Base-by-base conservation (phyloP, 371 early-diverging fungal species). In the Rhizopus stolonifer region DNA sequence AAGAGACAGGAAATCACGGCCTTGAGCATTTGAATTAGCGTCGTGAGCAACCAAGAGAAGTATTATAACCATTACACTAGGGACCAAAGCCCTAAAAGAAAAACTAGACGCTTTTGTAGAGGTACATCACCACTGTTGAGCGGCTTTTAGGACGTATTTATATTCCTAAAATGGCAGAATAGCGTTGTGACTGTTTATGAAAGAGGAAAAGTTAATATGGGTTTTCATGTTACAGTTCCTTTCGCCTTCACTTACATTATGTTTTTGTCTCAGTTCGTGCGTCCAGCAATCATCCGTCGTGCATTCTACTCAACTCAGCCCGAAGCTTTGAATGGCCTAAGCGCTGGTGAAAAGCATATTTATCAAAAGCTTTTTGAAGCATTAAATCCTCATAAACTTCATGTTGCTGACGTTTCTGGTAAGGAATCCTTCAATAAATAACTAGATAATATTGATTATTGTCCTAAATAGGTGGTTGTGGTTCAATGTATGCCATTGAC, bases 401-500 rank as follows among this genome's bases (percentile, higher is more conserved):
- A 74, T n/a, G 94, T 93, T n/a, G 74, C 79, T 40, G 94, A 93
- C 64, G 83, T 91, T 22, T 92, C 92, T 38, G 90, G 90, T 88
- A 72, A 44, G 32, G 29, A 23, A 2, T 39, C 17, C 13, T 21
- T 31, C 19, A 24, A 8, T 45, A 4, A 60, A 18, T 21, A 0
- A 8, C 9, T 17, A 13, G 44, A 11, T 25, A 17, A 40, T 11
- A 40, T n/a, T 8, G 13, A 8, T 25, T 39, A 44, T 34, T 40
- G 6, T 56, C 1, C 45, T 36, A 21, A 14, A 39, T 36, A 86
- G 91, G 94, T 44, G 96, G 96, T 19, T 96, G 96, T 66, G 96
- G 96, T 19, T 89, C 92, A 29, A 94, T 94, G 94, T 95, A 93
- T 60, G 87, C 86, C 21, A 87, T 96, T 45, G 88, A 90, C 58